Percentiles rank a stretch among this genome's conserved stretches.
Evolutionary conservation across 192 early-diverging fungal genomes (phyloP).

Genomic region (Podila minutissima): DNA sequence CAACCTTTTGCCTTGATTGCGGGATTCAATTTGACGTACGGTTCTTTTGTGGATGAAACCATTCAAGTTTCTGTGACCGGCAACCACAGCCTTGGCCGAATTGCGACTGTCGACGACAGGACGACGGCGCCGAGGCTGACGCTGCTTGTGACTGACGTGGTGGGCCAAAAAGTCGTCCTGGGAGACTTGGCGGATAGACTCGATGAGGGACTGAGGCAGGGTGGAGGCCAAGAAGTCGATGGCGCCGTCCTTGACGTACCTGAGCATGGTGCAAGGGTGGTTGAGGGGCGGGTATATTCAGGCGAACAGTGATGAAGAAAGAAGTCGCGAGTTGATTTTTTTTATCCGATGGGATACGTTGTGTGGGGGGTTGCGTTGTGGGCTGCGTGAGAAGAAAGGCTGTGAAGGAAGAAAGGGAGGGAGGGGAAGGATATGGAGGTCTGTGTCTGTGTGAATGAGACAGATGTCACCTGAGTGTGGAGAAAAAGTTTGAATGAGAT

Average conservation of each 20-base stretch:
- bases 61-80: not conserved
- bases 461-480: too few species aligned
- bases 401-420: not conserved
- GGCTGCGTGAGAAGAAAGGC: not conserved
- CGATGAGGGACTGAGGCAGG: slow-evolving; percentile 29
- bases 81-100: not conserved
- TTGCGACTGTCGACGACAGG: not conserved
- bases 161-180: slow-evolving; percentile 38
- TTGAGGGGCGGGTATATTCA: not conserved
- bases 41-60: not conserved
- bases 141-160: slow-evolving; percentile 15
- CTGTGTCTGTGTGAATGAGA: too few species aligned
- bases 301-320: not conserved
- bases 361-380: not conserved
- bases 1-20: too few species aligned
- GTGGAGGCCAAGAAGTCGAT: slow-evolving; percentile 33
- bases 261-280: slow-evolving; percentile 17
- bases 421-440: not conserved
- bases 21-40: too few species aligned
- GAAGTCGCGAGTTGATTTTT: not conserved
- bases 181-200: slow-evolving; percentile 48
- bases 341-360: not conserved
- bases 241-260: slow-evolving; percentile 47
- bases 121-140: slow-evolving; percentile 13
- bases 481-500: too few species aligned